Percentiles rank a stretch among this genome's conserved stretches.
Evolutionary conservation across 495 filamentous ascomycete species (phyloP).

Genomic region (Hypoxylon rickii): DNA sequence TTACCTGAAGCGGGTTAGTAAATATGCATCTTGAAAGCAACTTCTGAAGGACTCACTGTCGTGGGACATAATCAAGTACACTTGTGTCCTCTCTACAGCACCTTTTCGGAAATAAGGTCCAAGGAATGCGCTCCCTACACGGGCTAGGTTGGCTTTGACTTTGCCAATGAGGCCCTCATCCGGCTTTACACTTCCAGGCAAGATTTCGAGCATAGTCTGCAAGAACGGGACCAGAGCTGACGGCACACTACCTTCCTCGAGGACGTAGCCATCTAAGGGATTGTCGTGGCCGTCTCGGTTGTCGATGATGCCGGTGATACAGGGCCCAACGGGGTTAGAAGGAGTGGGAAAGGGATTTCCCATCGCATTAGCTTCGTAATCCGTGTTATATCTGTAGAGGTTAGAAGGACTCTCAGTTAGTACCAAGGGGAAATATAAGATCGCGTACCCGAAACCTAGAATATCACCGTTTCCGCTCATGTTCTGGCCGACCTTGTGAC

Average conservation of each 20-base stretch:
- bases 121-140: slow-evolving; percentile 55
- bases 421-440: not conserved
- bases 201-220: slow-evolving; percentile 59
- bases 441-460: slow-evolving; percentile 60
- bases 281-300: slow-evolving; percentile 57
- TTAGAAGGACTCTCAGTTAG: slow-evolving; percentile 10
- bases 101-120: slow-evolving; percentile 62
- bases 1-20: slow-evolving; percentile 46
- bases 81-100: slow-evolving; percentile 62
- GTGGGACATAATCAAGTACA: slow-evolving; percentile 74
- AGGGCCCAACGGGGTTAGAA: slow-evolving; percentile 63
- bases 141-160: slow-evolving; percentile 51
- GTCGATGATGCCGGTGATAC: slow-evolving; percentile 68
- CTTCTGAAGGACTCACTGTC: slow-evolving; percentile 50
- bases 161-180: slow-evolving; percentile 44
- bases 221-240: slow-evolving; percentile 59
- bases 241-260: slow-evolving; percentile 68
- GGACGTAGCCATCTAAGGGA: slow-evolving; percentile 65
- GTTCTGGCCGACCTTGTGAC: slow-evolving; percentile 60
- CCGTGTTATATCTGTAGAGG: slow-evolving; percentile 58
- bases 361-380: slow-evolving; percentile 59
- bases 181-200: slow-evolving; percentile 57
- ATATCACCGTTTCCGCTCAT: slow-evolving; percentile 75
- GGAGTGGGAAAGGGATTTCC: slow-evolving; percentile 53
- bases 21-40: not conserved